Percentiles rank a stretch among this genome's conserved stretches.
phyloP scores from a whole-genome alignment of 805 yeast genomes.

The Myxozyma lipomycoides region DNA sequence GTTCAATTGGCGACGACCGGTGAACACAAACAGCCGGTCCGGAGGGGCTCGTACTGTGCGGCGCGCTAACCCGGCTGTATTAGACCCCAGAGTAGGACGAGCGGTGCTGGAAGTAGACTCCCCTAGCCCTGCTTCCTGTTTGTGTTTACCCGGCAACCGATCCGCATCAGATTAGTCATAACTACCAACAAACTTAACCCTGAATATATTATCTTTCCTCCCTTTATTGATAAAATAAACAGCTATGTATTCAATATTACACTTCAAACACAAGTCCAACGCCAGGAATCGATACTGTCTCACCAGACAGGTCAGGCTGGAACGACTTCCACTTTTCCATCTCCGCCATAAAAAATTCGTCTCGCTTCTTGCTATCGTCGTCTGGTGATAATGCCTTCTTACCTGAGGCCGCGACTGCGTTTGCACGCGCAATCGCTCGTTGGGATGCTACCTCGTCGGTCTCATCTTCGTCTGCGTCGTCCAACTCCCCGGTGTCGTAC shows the following conservation, averaged over 20 bases:
- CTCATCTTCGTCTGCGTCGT: slow-evolving; percentile 13
- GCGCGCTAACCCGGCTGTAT: no score
- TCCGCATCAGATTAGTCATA: no score
- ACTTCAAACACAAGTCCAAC: slow-evolving; percentile 23
- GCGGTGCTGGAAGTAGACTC: no score
- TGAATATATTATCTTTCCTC: no score
- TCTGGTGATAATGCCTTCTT: neutral
- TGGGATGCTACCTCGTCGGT: slow-evolving; percentile 13
- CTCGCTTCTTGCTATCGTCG: slow-evolving; percentile 5
- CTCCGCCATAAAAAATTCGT: slow-evolving; percentile 19
- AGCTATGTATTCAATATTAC: neutral
- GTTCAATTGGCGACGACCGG: no score
- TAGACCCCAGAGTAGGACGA: no score
- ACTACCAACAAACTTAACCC: no score
- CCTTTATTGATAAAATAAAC: neutral
- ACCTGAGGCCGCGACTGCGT: slow-evolving; percentile 6
- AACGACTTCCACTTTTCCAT: slow-evolving; percentile 24
- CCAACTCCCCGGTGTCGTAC: slow-evolving; percentile 16
- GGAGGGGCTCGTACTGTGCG: no score
- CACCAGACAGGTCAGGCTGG: slow-evolving; percentile 18
- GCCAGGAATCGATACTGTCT: slow-evolving; percentile 19
- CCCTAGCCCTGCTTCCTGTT: no score
- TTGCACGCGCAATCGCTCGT: slow-evolving; percentile 6
- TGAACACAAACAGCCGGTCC: no score
- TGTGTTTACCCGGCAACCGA: no score